phyloP scores from a whole-genome alignment of 495 filamentous ascomycete genomes.

The Hyaloscypha bicolor region DNA sequence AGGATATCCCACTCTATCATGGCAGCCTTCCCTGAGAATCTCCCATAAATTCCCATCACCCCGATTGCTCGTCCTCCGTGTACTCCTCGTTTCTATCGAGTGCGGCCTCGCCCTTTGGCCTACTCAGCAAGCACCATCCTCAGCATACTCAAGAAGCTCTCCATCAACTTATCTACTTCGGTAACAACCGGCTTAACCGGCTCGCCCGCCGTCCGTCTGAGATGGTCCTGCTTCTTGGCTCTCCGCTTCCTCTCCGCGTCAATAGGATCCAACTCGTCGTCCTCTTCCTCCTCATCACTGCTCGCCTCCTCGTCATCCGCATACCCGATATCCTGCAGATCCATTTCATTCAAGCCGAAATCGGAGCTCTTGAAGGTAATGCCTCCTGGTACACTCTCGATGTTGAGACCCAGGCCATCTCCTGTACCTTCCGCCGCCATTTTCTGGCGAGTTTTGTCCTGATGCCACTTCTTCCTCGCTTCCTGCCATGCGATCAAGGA shows the following conservation, averaged over 20 bases:
- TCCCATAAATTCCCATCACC: background rate
- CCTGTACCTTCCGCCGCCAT: slow-evolving; percentile 83
- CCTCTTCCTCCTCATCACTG: slow-evolving; percentile 70
- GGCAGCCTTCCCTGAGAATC: background rate
- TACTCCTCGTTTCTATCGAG: background rate
- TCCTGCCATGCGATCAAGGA: slow-evolving; percentile 89
- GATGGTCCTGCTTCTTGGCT: slow-evolving; percentile 70
- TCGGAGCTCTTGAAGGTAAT: slow-evolving; percentile 70
- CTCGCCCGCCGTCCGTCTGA: slow-evolving; percentile 85
- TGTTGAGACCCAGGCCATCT: slow-evolving; percentile 1
- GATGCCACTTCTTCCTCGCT: slow-evolving; percentile 93
- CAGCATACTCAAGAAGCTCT: slow-evolving; percentile 81
- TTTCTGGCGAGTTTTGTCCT: slow-evolving; percentile 96
- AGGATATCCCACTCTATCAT: too few species aligned
- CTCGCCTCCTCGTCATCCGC: slow-evolving; percentile 66
- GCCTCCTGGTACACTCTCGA: slow-evolving; percentile 45
- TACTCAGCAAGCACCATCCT: slow-evolving; percentile 83
- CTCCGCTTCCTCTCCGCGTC: slow-evolving; percentile 79
- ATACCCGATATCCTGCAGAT: slow-evolving; percentile 79
- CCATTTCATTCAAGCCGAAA: slow-evolving; percentile 88
- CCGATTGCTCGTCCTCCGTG: background rate
- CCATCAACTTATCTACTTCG: slow-evolving; percentile 77
- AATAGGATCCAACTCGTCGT: slow-evolving; percentile 83
- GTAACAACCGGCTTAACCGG: slow-evolving; percentile 78
- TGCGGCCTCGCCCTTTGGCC: background rate